Evolutionary conservation across 495 filamentous ascomycete species (phyloP), one percentile per base, ranked within the genome.

Genomic region (Cairneyella variabilis): DNA sequence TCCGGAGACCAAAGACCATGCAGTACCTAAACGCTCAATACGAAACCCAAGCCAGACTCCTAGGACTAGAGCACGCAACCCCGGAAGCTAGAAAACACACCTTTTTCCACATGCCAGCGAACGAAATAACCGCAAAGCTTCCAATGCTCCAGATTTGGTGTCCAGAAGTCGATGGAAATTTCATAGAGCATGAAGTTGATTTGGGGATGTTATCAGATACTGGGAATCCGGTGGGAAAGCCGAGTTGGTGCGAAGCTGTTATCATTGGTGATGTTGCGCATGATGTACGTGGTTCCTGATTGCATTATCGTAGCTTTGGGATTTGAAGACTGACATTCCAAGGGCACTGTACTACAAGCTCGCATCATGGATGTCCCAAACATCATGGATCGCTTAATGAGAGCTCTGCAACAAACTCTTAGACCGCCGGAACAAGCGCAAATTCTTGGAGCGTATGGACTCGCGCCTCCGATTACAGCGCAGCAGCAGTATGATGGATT

Each of bases 191-290:
- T 17, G 48, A 58, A 10, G 42, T 51, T 5, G 42, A 42, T 27
- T 12, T 54, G 11, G 56, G 56, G 10, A 36, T 38, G 20, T 48
- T 58, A 6, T 26, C 36, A 14, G 50, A 48, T 45, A 1, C 11
- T 7, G 23, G 25, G 7, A 30, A 46, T 23, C 1, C 12, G 21
- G 17, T 28, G 9, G 56, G 56, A 25, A 49, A 50, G 22, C 56
- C 56, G 18, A 3, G 17, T 1, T 59, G 56, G 56, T 59, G 56
- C 39, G 23, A 49, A 40, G 21, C 26, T 4, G 30, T 59, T n/a
- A 28, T 54, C 16, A 34, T 54, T 14, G 56, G 56, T 14, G 50
- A 54, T 32, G 21, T 20, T 45, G 25, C 14, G 1, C 51, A 59
- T 48, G 56, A 59, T 50, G 56, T 58, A 26, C 14, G 54, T 45